Conservation (phyloP, 164 flowering plant species). For the Platanus orientalis region DNA sequence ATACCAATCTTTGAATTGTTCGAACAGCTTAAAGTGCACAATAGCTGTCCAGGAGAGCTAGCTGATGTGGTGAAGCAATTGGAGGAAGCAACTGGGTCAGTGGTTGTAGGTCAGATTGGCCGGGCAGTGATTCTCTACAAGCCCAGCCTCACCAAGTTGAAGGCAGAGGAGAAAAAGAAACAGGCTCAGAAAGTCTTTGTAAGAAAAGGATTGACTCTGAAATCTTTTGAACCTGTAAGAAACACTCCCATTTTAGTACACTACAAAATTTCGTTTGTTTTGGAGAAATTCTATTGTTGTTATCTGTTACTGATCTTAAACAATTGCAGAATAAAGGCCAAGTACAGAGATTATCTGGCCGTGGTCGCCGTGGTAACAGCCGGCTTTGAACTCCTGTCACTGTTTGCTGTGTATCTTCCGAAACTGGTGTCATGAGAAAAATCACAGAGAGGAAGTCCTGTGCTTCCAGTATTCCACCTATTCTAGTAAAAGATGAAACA, state of each 20-base stretch:
- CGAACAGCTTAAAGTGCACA: constrained; percentile 71
- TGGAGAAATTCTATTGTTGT: background rate
- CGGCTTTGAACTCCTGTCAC: constrained; percentile 15
- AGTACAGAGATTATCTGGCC: constrained; percentile 26
- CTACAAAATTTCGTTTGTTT: background rate
- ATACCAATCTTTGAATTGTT: background rate
- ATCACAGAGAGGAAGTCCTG: background rate
- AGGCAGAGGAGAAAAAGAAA: constrained; percentile 68
- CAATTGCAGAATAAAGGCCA: constrained; percentile 33
- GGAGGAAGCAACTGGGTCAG: constrained; percentile 74
- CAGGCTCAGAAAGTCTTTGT: constrained; percentile 33
- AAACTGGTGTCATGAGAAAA: background rate
- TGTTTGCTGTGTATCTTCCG: background rate
- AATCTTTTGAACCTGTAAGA: constrained; percentile 16
- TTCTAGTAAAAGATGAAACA: background rate
- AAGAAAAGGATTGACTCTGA: constrained; percentile 27
- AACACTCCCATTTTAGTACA: background rate
- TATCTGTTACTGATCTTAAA: background rate
- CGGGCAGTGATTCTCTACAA: constrained; percentile 77
- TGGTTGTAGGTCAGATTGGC: constrained; percentile 78
- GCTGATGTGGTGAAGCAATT: constrained; percentile 68
- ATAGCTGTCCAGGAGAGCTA: constrained; percentile 79
- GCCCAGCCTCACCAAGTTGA: constrained; percentile 76
- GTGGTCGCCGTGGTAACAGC: constrained; percentile 46
- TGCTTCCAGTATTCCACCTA: background rate